phyloP scores from a whole-genome alignment of 1,284 basidiomycete genomes.

The Apiotrichum porosum region DNA sequence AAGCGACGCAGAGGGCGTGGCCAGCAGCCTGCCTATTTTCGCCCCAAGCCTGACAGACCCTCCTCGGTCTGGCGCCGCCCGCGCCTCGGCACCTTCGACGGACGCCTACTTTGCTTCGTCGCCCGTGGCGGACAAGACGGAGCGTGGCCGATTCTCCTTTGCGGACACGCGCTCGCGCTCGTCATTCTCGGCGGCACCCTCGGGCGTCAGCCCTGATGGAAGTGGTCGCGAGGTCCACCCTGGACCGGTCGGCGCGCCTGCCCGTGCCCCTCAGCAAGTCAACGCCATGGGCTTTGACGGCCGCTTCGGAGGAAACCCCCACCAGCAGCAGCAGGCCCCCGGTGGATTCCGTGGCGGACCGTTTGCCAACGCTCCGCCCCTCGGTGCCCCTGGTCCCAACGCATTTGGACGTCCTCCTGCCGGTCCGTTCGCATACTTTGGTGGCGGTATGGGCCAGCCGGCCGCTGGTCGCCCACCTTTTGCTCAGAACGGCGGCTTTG shows the following conservation, averaged over 20 bases:
- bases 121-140: slow-evolving; percentile 7
- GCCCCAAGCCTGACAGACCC: slow-evolving; percentile 7
- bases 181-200: background rate
- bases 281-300: slow-evolving; percentile 4
- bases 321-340: background rate
- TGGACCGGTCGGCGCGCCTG: slow-evolving; percentile 17
- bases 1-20: slow-evolving; percentile 1
- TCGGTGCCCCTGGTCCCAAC: slow-evolving; percentile 15
- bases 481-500: slow-evolving; percentile 16
- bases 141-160: slow-evolving; percentile 7
- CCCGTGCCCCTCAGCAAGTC: slow-evolving; percentile 3
- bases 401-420: slow-evolving; percentile 16
- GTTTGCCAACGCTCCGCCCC: slow-evolving; percentile 9
- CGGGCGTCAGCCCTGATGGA: slow-evolving; percentile 6
- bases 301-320: slow-evolving; percentile 9
- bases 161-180: slow-evolving; percentile 1
- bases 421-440: slow-evolving; percentile 21
- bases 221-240: slow-evolving; percentile 8
- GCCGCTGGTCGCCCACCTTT: slow-evolving; percentile 15
- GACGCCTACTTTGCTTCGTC: slow-evolving; percentile 18
- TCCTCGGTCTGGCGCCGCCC: slow-evolving; percentile 5
- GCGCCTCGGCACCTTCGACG: slow-evolving; percentile 5
- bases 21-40: slow-evolving; percentile 16
- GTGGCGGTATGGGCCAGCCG: slow-evolving; percentile 11
- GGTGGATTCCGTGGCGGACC: slow-evolving; percentile 9